Evolutionary conservation across 2,329 filamentous ascomycete species (phyloP).

Genomic region (Apiospora aurea): DNA sequence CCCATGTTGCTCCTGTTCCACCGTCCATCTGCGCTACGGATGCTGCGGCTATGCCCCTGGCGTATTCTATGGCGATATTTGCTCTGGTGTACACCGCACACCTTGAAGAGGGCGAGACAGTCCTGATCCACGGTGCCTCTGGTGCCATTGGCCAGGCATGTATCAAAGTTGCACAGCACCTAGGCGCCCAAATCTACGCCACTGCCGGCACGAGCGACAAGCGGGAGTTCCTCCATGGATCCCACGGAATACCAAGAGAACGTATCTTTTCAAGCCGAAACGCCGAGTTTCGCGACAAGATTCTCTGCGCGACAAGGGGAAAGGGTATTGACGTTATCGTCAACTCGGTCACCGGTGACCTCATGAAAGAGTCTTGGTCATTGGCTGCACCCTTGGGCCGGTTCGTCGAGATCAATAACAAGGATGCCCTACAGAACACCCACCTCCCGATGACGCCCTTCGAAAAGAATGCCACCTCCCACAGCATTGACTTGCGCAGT

Average conservation of each 20-base stretch:
- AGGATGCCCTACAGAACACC: conserved; percentile 38
- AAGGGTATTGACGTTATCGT: conserved; percentile 25
- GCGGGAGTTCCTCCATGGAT: conserved; percentile 22
- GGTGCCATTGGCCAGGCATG: conserved; percentile 27
- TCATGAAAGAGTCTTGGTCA: conserved; percentile 29
- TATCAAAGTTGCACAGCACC: conserved; percentile 24
- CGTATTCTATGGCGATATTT: conserved; percentile 26
- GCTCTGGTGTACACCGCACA: conserved; percentile 23
- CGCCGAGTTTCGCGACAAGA: conserved; percentile 12
- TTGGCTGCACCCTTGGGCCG: conserved; percentile 42
- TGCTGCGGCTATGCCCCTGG: conserved; percentile 30
- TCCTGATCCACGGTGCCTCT: conserved; percentile 28
- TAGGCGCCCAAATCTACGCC: conserved; percentile 25
- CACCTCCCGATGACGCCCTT: conserved; percentile 30
- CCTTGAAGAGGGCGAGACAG: conserved; percentile 21
- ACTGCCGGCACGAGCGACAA: conserved; percentile 25
- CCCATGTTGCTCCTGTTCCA: conserved; percentile 29
- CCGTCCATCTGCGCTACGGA: conserved; percentile 24
- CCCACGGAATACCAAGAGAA: conserved; percentile 19
- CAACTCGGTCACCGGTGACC: conserved; percentile 28
- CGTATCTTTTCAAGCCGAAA: conserved; percentile 26
- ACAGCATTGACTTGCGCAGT: conserved; percentile 29
- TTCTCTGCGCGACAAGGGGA: conserved; percentile 27
- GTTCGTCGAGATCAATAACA: conserved; percentile 46
- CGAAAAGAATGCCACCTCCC: conserved; percentile 30